These are phyloP conservation scores for Gnomoniopsis sp. DNA, from an alignment of 2,329 filamentous ascomycete species.

Conservation along the genomic window DNA sequence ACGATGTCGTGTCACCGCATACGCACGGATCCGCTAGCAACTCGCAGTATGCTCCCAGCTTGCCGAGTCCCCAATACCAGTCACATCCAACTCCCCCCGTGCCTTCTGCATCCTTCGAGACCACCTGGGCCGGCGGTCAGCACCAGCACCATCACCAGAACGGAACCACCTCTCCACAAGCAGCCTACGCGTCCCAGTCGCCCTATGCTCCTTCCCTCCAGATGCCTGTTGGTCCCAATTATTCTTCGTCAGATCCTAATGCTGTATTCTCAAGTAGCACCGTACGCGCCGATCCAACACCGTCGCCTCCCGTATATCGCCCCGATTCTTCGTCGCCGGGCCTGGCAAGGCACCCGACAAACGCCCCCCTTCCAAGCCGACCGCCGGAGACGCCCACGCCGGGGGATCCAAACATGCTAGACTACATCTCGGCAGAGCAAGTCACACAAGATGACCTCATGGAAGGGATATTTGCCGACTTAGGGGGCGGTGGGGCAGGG, in stretches of 20 bases:
- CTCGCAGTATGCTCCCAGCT: conserved; percentile 36
- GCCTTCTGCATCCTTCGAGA: conserved; percentile 16
- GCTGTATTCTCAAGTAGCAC: conserved; percentile 39
- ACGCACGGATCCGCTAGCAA: conserved; percentile 13
- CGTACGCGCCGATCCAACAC: conserved; percentile 43
- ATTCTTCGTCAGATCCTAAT: conserved; percentile 43
- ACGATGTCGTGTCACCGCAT: conserved; percentile 13
- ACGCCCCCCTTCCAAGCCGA: conserved; percentile 55
- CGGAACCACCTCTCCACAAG: conserved; percentile 15
- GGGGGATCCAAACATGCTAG: conserved; percentile 35
- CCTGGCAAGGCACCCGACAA: conserved; percentile 56
- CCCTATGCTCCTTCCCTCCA: conserved; percentile 52
- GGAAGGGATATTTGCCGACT: conserved; percentile 54
- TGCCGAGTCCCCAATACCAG: conserved; percentile 33
- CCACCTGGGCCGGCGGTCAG: conserved; percentile 23
- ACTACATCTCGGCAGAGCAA: conserved; percentile 31
- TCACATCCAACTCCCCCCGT: conserved; percentile 24
- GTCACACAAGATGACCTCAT: conserved; percentile 51
- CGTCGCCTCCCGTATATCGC: conserved; percentile 39
- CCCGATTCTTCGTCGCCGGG: conserved; percentile 39
- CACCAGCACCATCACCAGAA: conserved; percentile 24
- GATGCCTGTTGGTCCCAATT: conserved; percentile 51
- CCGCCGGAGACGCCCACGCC: conserved; percentile 42
- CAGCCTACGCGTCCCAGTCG: conserved; percentile 33
- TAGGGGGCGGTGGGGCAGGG: conserved; percentile 35